phyloP scores from a whole-genome alignment of 2,329 filamentous ascomycete species.

The Neoarthrinium moseri region DNA sequence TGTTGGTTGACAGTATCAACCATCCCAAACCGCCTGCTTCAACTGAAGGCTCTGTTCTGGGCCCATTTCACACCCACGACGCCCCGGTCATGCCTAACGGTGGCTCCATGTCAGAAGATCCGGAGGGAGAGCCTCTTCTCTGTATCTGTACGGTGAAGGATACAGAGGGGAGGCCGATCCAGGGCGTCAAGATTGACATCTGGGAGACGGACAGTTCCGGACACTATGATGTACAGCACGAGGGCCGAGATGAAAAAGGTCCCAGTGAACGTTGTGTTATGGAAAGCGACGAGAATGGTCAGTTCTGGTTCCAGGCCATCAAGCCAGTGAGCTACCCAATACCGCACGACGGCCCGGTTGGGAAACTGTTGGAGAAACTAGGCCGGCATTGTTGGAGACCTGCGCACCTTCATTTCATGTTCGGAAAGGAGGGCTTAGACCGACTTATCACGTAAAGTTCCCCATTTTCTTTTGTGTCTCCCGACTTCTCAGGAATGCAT shows the following conservation, averaged over 20 bases:
- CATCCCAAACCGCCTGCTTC: conserved; percentile 70
- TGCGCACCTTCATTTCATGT: conserved; percentile 86
- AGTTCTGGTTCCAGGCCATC: conserved; percentile 84
- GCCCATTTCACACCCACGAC: conserved; percentile 82
- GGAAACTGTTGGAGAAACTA: conserved; percentile 63
- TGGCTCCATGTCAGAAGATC: conserved; percentile 64
- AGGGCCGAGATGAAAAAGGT: conserved; percentile 47
- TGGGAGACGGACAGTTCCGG: conserved; percentile 85
- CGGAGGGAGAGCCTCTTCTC: conserved; percentile 67
- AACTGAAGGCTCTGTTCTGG: conserved; percentile 79
- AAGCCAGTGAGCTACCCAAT: conserved; percentile 85
- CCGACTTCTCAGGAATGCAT: neutral
- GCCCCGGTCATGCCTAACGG: conserved; percentile 59
- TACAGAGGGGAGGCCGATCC: conserved; percentile 59
- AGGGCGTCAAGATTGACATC: conserved; percentile 71
- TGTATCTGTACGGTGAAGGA: conserved; percentile 73
- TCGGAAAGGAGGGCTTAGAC: conserved; percentile 76
- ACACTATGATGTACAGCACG: conserved; percentile 79
- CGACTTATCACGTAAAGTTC: conserved; percentile 74
- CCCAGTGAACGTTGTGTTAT: conserved; percentile 75
- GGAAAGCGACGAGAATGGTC: conserved; percentile 66
- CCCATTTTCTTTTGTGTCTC: neutral
- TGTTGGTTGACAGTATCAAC: conserved; percentile 80
- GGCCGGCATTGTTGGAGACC: conserved; percentile 77
- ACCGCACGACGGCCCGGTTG: conserved; percentile 81